Evolutionary conservation across 2,329 filamentous ascomycete species (phyloP), one percentile per base, ranked within the genome.

Genomic region (Monilinia aucupariae): DNA sequence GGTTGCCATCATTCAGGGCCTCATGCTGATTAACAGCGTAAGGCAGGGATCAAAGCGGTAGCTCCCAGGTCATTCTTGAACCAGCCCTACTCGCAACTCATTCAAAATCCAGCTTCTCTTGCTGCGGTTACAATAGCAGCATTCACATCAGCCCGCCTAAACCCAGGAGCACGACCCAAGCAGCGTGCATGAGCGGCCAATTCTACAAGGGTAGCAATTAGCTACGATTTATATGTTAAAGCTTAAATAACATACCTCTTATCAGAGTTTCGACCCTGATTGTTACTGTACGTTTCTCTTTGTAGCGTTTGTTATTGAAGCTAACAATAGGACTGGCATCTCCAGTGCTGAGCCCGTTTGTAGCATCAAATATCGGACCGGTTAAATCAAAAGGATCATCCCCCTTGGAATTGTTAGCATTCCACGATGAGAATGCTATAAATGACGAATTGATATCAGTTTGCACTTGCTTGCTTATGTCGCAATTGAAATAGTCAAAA

Each of bases 101-200:
- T 41, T 43, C 48, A 27, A 39, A 59, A 50, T 13, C 60, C 60
- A 32, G 60, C 53, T 39, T 62, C 15, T 32, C 27, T 62, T 7
- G 43, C 60, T 32, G 60, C 60, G 13, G 43, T 34, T 13, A 63
- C 13, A 45, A 74, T 70, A 50, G 74, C 72, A 30, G 68, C 64
- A 64, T 75, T 73, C 6, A 75, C 69, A 66, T 75, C 73, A 20
- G 63, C 45, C 6, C 66, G 70, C 48, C 71, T 68, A 41, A 70
- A 74, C 20, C 73, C 73, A 32, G 74, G 71, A 12, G 68, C 56
- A 27, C 73, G 64, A 22, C 73, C 72, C 17, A 75, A 55, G 63
- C 73, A 75, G 22, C 72, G 67, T 32, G 62, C 69, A 37, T 65
- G 65, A n/a, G 20, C 56, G 20, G 69, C 56, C 15, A 75, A 63